These are phyloP conservation scores for Candida pseudofarinosa DNA, from an alignment of 805 yeast genomes.

Conservation along the genomic window DNA sequence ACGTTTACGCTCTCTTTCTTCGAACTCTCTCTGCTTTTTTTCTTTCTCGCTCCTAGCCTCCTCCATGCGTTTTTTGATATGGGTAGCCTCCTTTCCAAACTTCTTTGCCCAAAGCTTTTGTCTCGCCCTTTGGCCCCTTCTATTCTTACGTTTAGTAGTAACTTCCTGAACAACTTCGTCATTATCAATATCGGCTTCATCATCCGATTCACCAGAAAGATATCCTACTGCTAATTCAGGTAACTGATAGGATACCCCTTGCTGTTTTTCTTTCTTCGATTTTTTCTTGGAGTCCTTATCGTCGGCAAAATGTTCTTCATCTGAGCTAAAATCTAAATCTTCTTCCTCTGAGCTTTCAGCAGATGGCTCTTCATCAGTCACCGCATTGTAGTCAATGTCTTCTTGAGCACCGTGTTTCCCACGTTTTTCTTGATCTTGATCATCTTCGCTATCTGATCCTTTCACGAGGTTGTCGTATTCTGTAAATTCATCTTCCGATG, in stretches of 20 bases:
- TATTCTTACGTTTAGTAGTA: conserved; percentile 66
- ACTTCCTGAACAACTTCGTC: conserved; percentile 50
- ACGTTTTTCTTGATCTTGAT: conserved; percentile 25
- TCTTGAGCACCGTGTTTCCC: conserved; percentile 30
- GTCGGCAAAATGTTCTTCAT: conserved; percentile 12
- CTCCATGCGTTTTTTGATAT: conserved; percentile 63
- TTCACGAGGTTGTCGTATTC: conserved; percentile 38
- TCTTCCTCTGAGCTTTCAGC: conserved; percentile 20
- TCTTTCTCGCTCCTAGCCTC: conserved; percentile 54
- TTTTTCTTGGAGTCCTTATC: conserved; percentile 15
- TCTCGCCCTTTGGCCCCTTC: conserved; percentile 97
- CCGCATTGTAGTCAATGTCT: conserved; percentile 48
- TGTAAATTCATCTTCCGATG: conserved; percentile 23
- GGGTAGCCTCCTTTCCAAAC: conserved; percentile 81
- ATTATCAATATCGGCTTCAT: conserved; percentile 35
- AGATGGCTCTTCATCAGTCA: conserved; percentile 64
- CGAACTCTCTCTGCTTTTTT: conserved; percentile 59
- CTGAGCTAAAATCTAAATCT: conserved; percentile 15
- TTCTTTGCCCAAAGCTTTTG: conserved; percentile 95
- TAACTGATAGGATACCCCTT: conserved; percentile 28
- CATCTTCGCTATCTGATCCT: conserved; percentile 40
- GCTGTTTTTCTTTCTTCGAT: conserved; percentile 5
- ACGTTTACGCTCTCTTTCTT: conserved; percentile 68
- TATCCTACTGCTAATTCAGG: conserved; percentile 81
- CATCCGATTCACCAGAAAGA: conserved; percentile 79